phyloP scores from a whole-genome alignment of 2,329 filamentous ascomycete genomes.

The Davidsoniella virescens region DNA sequence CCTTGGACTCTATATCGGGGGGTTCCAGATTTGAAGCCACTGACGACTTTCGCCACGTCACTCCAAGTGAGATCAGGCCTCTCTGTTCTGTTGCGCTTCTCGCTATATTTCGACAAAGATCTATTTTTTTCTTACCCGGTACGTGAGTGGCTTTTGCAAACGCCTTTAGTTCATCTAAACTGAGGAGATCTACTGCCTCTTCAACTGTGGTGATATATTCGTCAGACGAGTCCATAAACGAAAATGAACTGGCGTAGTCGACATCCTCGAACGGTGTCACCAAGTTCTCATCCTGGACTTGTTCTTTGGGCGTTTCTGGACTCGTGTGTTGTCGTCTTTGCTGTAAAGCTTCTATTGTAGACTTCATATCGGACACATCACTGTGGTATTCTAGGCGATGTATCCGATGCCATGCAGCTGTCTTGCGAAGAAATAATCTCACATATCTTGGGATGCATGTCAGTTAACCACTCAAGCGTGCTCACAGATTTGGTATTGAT shows the following conservation, averaged over 20 bases:
- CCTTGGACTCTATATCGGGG: constrained; percentile 19
- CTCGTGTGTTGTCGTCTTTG: constrained; percentile 20
- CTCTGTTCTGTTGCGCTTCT: constrained; percentile 57
- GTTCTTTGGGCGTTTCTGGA: not conserved
- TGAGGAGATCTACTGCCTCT: constrained; percentile 65
- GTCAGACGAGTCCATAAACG: constrained; percentile 66
- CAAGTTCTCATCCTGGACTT: not conserved
- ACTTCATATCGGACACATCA: constrained; percentile 60
- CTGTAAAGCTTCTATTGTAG: constrained; percentile 51
- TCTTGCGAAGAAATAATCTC: constrained; percentile 81
- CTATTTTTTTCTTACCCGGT: constrained; percentile 73
- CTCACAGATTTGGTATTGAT: not conserved
- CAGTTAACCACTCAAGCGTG: not conserved
- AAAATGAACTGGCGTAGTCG: constrained; percentile 41
- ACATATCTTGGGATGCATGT: constrained; percentile 50
- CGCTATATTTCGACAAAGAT: constrained; percentile 59
- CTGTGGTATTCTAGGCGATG: constrained; percentile 62
- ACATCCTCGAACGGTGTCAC: constrained; percentile 12
- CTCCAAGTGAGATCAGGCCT: constrained; percentile 52
- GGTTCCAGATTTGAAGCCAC: not conserved
- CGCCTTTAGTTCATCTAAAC: constrained; percentile 72
- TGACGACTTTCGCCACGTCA: not conserved
- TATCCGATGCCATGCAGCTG: constrained; percentile 76
- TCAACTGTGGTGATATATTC: constrained; percentile 60
- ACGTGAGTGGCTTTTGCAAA: constrained; percentile 78